These are phyloP conservation scores for Lachnellula suecica DNA, from an alignment of 2,329 filamentous ascomycete genomes.

Conservation along the genomic window DNA sequence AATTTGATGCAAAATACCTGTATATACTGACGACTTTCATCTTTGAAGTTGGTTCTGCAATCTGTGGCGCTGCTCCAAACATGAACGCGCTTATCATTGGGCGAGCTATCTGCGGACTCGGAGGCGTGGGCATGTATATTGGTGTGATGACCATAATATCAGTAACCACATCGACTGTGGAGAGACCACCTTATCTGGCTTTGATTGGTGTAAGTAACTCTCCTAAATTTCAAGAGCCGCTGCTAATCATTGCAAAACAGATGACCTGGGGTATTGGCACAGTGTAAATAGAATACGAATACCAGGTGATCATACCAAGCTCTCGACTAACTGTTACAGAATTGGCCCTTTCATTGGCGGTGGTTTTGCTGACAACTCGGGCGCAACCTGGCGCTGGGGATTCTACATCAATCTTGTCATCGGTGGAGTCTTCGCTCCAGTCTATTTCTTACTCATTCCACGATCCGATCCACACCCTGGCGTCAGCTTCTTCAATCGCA, in stretches of 20 bases:
- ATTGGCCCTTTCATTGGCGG: constrained; percentile 23
- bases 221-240: too few relatives aligned
- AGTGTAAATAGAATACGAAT: background rate
- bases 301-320: too few relatives aligned
- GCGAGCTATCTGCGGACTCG: constrained; percentile 27
- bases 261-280: constrained; percentile 8
- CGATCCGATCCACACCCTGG: background rate
- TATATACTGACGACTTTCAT: constrained; percentile 8
- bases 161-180: background rate
- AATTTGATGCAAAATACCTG: constrained; percentile 12
- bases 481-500: background rate
- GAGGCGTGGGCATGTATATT: constrained; percentile 11
- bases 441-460: constrained; percentile 39
- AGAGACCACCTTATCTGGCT: constrained; percentile 4
- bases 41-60: constrained; percentile 23
- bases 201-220: too few relatives aligned
- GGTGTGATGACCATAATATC: constrained; percentile 37
- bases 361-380: constrained; percentile 28
- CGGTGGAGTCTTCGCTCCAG: constrained; percentile 39
- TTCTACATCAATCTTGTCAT: constrained; percentile 52
- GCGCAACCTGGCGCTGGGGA: constrained; percentile 30
- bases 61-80: constrained; percentile 27
- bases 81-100: constrained; percentile 28
- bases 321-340: background rate
- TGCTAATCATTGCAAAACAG: too few relatives aligned